phyloP scores from a whole-genome alignment of 352 stramenopile genomes.

The Globisporangium irregulare region DNA sequence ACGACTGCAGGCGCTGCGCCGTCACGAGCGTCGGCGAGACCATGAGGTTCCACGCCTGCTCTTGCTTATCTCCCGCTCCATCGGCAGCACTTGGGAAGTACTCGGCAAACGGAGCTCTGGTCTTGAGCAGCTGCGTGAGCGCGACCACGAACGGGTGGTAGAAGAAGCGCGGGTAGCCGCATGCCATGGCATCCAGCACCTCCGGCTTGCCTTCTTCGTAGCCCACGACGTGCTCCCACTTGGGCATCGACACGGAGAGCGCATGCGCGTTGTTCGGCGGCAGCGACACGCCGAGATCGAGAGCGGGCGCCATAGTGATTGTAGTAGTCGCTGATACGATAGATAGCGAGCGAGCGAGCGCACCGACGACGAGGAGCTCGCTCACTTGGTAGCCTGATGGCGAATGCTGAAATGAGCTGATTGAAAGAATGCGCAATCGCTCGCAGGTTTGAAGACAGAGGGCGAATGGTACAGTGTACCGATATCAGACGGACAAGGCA shows the following conservation, averaged over 20 bases:
- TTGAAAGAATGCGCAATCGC: background rate
- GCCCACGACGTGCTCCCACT: slow-evolving; percentile 82
- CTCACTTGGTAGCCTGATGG: background rate
- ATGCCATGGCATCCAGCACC: slow-evolving; percentile 69
- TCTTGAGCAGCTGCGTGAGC: slow-evolving; percentile 43
- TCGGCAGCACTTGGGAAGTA: slow-evolving; percentile 17
- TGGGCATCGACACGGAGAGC: slow-evolving; percentile 81
- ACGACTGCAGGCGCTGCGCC: slow-evolving; percentile 60
- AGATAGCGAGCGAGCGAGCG: background rate
- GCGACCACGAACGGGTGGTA: slow-evolving; percentile 83
- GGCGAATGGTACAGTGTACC: slow-evolving; percentile 5
- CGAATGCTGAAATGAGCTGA: slow-evolving; percentile 11
- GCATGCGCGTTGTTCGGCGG: slow-evolving; percentile 66
- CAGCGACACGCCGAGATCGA: slow-evolving; percentile 71
- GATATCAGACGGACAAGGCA: background rate
- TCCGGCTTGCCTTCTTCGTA: slow-evolving; percentile 86
- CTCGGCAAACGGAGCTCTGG: slow-evolving; percentile 19
- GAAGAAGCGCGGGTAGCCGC: slow-evolving; percentile 93
- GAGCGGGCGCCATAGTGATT: background rate
- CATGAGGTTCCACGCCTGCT: slow-evolving; percentile 21
- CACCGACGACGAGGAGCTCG: background rate
- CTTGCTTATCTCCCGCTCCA: background rate
- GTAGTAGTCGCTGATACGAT: background rate
- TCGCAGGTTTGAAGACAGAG: background rate
- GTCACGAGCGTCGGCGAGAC: slow-evolving; percentile 54